A percentile compares a stretch with the other conserved stretches of the same genome.
phyloP scores from a whole-genome alignment of 2,329 filamentous ascomycete genomes.

The Fusarium euwallaceae region DNA sequence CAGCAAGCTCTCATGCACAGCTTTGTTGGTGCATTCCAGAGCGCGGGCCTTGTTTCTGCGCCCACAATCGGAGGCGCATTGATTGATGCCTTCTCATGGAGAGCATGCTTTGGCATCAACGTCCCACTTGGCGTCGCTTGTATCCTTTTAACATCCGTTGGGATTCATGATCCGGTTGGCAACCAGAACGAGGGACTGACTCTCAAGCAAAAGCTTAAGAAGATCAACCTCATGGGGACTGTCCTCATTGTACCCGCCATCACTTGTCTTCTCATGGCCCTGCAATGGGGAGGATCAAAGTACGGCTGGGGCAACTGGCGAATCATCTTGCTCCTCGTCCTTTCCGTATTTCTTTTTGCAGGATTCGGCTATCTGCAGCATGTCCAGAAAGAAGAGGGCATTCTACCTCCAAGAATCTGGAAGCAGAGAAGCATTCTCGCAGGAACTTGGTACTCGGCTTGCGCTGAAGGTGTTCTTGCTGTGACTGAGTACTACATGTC shows the following conservation, averaged over 20 bases:
- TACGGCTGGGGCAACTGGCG: constrained; percentile 42
- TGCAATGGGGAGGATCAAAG: constrained; percentile 42
- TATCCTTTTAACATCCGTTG: constrained; percentile 31
- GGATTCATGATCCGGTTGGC: constrained; percentile 31
- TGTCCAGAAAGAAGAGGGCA: constrained; percentile 31
- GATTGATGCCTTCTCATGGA: constrained; percentile 40
- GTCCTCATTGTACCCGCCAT: constrained; percentile 32
- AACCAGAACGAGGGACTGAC: not conserved
- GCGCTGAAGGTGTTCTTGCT: constrained; percentile 36
- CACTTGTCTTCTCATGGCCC: constrained; percentile 39
- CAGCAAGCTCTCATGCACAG: constrained; percentile 40
- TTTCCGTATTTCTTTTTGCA: constrained; percentile 17
- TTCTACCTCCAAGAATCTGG: constrained; percentile 32
- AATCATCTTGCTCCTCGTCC: constrained; percentile 35
- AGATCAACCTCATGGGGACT: constrained; percentile 32
- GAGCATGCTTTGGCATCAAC: constrained; percentile 44
- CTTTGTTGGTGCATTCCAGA: constrained; percentile 36
- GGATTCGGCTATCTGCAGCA: constrained; percentile 37
- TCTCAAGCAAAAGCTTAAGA: constrained; percentile 33
- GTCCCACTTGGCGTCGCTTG: constrained; percentile 33
- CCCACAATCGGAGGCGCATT: constrained; percentile 38
- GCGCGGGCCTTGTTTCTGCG: constrained; percentile 34
- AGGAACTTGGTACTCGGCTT: constrained; percentile 41
- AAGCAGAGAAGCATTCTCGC: constrained; percentile 44
- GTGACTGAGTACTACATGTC: constrained; percentile 46